Percentiles rank a stretch among this genome's conserved stretches.
Evolutionary conservation across 1,139 yeast genomes (phyloP).

Genomic region (Zygosaccharomyces pseudobailii): DNA sequence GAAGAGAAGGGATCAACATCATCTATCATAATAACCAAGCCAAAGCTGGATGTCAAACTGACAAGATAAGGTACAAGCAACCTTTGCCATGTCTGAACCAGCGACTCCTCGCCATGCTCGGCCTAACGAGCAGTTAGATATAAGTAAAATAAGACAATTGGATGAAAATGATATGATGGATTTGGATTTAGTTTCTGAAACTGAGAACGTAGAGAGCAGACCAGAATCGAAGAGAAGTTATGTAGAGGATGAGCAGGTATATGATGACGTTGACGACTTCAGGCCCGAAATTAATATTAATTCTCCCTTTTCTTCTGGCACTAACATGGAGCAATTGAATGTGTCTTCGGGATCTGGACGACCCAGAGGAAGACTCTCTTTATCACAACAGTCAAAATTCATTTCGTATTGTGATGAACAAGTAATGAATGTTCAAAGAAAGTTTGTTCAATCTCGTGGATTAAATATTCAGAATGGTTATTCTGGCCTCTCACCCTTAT

Average conservation of each 20-base stretch:
- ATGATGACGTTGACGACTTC: slow-evolving; percentile 31
- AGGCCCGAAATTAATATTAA: slow-evolving; percentile 28
- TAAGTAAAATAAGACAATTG: slow-evolving; percentile 30
- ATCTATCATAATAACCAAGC: neutral
- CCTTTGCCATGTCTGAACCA: slow-evolving; percentile 33
- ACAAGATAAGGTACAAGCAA: neutral
- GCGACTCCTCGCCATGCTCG: slow-evolving; percentile 46
- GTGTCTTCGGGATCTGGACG: neutral
- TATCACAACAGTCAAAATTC: slow-evolving; percentile 56
- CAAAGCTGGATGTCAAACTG: no score
- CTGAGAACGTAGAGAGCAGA: slow-evolving; percentile 28
- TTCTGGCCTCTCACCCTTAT: slow-evolving; percentile 39
- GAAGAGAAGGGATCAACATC: neutral
- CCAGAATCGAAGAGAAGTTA: slow-evolving; percentile 5
- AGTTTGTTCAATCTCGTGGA: slow-evolving; percentile 51
- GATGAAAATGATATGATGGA: slow-evolving; percentile 31
- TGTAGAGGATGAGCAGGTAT: slow-evolving; percentile 14
- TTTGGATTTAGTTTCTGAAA: slow-evolving; percentile 32
- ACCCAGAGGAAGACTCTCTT: slow-evolving; percentile 30
- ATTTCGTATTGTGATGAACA: slow-evolving; percentile 57
- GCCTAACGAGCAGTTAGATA: slow-evolving; percentile 42
- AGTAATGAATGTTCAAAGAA: slow-evolving; percentile 55
- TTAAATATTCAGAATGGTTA: slow-evolving; percentile 42
- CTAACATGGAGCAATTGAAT: slow-evolving; percentile 10
- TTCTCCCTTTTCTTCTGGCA: slow-evolving; percentile 31